Evolutionary conservation across 2,329 filamentous ascomycete species (phyloP).

Genomic region (Ophiostoma himal-ulmi): DNA sequence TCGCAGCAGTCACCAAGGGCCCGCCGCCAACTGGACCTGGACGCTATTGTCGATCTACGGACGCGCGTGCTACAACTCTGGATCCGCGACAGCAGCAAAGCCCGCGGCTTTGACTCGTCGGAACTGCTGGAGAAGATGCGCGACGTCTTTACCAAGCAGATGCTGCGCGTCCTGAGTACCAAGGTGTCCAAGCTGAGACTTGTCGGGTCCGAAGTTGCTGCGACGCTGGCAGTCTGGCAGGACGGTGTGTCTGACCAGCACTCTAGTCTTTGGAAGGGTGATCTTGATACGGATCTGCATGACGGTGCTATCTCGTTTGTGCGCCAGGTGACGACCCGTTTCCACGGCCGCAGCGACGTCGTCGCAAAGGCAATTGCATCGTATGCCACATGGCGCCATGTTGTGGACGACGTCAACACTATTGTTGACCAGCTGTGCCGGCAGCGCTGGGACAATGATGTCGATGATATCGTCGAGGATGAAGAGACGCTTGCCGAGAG

Average conservation of each 20-base stretch:
- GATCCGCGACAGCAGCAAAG: slow-evolving; percentile 62
- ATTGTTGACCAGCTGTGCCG: slow-evolving; percentile 60
- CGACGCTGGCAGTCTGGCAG: slow-evolving; percentile 55
- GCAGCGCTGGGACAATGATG: slow-evolving; percentile 69
- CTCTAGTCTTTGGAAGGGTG: neutral
- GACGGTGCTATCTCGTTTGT: slow-evolving; percentile 64
- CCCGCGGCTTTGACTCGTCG: slow-evolving; percentile 60
- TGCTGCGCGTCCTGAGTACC: slow-evolving; percentile 56
- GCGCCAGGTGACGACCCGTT: slow-evolving; percentile 58
- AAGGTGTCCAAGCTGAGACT: slow-evolving; percentile 60
- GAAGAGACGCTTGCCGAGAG: slow-evolving; percentile 63
- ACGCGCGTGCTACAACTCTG: slow-evolving; percentile 67
- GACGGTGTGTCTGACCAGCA: slow-evolving; percentile 40
- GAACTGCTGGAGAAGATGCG: slow-evolving; percentile 65
- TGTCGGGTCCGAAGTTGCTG: slow-evolving; percentile 59
- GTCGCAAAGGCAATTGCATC: slow-evolving; percentile 56
- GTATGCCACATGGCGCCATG: slow-evolving; percentile 68
- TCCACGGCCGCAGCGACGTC: slow-evolving; percentile 65
- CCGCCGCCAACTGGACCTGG: slow-evolving; percentile 51
- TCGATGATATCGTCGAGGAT: slow-evolving; percentile 68
- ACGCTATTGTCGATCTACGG: slow-evolving; percentile 62
- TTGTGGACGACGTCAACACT: slow-evolving; percentile 60
- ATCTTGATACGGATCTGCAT: slow-evolving; percentile 57
- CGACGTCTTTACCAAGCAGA: slow-evolving; percentile 60
- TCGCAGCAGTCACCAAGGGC: neutral